These are phyloP conservation scores for Mycena amicta DNA, from an alignment of 768 basidiomycete species.

Conservation along the genomic window DNA sequence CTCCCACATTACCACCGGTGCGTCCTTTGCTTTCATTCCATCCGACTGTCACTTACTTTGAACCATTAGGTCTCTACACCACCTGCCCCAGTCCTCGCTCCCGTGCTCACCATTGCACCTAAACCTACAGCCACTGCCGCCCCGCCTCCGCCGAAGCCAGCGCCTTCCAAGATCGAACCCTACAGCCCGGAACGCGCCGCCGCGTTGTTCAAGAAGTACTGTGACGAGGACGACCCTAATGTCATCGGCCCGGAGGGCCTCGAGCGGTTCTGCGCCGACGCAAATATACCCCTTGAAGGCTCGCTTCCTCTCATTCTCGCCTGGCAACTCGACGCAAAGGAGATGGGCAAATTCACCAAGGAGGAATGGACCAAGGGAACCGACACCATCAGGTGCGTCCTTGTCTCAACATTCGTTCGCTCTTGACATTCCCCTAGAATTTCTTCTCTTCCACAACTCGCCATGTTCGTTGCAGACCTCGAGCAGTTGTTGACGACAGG, in stretches of 20 bases:
- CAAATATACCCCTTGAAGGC: conserved; percentile 74
- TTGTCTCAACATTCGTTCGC: conserved; percentile 1
- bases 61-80: background rate
- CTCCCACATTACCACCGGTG: conserved; percentile 32
- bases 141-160: conserved; percentile 23
- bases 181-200: conserved; percentile 56
- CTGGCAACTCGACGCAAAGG: conserved; percentile 71
- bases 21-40: background rate
- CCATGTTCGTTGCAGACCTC: conserved; percentile 58
- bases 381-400: conserved; percentile 42
- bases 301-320: conserved; percentile 70
- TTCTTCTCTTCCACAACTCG: conserved; percentile 50
- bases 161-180: conserved; percentile 32
- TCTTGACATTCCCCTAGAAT: conserved; percentile 29
- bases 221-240: conserved; percentile 53
- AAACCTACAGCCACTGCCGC: conserved; percentile 24
- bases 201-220: conserved; percentile 63
- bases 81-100: conserved; percentile 5
- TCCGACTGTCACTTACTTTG: background rate
- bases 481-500: conserved; percentile 61
- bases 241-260: conserved; percentile 76
- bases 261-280: conserved; percentile 68
- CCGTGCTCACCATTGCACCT: conserved; percentile 12
- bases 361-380: conserved; percentile 73
- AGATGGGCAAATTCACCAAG: conserved; percentile 72